Conservation (phyloP, 2,329 filamentous ascomycete species). For the Rutstroemia sp. region DNA sequence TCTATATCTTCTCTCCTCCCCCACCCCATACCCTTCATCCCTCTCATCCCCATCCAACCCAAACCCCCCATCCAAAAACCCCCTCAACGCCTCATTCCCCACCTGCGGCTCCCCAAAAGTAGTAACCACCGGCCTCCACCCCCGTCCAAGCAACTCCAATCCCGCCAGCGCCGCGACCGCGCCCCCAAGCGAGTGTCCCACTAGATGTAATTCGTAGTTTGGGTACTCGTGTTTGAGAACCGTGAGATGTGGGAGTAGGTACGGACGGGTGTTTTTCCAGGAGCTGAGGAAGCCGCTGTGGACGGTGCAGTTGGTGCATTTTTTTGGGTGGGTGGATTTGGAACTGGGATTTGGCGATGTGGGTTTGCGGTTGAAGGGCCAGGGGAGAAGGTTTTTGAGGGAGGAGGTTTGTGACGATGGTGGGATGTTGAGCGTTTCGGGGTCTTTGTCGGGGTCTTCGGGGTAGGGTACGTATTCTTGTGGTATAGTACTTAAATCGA, state of each 20-base stretch:
- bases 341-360: no score
- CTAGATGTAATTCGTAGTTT: conserved; percentile 65
- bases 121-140: conserved; percentile 69
- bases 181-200: conserved; percentile 85
- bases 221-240: conserved; percentile 54
- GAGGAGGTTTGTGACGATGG: background rate
- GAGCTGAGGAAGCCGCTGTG: conserved; percentile 84
- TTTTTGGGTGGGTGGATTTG: conserved; percentile 18
- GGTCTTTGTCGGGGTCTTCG: conserved; percentile 30
- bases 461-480: conserved; percentile 90
- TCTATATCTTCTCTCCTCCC: conserved; percentile 43
- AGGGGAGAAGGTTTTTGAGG: background rate
- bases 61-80: conserved; percentile 20
- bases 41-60: background rate
- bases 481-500: conserved; percentile 81
- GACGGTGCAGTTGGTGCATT: conserved; percentile 82
- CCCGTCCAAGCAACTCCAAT: conserved; percentile 68
- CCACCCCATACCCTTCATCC: background rate
- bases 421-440: conserved; percentile 6
- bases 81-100: conserved; percentile 48
- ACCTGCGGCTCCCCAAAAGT: conserved; percentile 85
- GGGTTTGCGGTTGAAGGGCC: background rate
- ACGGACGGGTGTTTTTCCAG: conserved; percentile 67
- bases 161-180: conserved; percentile 84
- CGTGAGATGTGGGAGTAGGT: conserved; percentile 61